These are phyloP conservation scores for Chaetomium cochliodes DNA, from an alignment of 495 filamentous ascomycete species.

Conservation along the genomic window DNA sequence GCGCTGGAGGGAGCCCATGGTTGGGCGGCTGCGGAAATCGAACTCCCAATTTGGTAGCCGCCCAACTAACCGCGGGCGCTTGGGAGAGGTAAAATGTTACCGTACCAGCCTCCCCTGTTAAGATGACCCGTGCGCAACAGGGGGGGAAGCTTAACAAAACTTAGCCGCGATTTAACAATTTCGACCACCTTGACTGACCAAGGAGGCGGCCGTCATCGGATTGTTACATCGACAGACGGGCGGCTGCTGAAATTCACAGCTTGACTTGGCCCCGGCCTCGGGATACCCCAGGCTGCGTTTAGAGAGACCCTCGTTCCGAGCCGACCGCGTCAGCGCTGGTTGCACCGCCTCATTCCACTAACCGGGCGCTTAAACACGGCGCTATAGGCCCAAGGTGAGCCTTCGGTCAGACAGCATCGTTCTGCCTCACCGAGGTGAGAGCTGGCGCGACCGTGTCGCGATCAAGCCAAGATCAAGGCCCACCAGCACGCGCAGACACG, in stretches of 20 bases:
- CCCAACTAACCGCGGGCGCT: conserved; percentile 19
- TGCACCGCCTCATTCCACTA: conserved; percentile 14
- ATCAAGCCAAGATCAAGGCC: neutral
- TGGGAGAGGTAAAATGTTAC: conserved; percentile 10
- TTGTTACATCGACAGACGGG: neutral
- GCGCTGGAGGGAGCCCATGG: conserved; percentile 21
- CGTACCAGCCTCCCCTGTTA: conserved; percentile 3
- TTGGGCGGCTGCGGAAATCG: conserved; percentile 16
- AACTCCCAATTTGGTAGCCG: conserved; percentile 14
- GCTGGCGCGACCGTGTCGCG: neutral
- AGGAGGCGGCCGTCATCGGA: no score
- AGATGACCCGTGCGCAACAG: neutral
- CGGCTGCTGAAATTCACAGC: neutral
- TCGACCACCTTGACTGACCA: no score
- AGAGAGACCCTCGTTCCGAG: neutral
- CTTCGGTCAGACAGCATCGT: neutral
- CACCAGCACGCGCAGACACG: conserved; percentile 7
- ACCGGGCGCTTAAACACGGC: conserved; percentile 10
- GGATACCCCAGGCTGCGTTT: neutral
- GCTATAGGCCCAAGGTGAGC: neutral
- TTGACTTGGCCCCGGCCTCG: neutral
- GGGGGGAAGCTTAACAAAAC: neutral
- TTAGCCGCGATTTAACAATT: neutral
- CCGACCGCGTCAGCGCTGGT: conserved; percentile 15
- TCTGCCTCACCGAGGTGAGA: neutral